phyloP scores from a whole-genome alignment of 2,329 filamentous ascomycete genomes.

The Myriosclerotinia scirpicola region DNA sequence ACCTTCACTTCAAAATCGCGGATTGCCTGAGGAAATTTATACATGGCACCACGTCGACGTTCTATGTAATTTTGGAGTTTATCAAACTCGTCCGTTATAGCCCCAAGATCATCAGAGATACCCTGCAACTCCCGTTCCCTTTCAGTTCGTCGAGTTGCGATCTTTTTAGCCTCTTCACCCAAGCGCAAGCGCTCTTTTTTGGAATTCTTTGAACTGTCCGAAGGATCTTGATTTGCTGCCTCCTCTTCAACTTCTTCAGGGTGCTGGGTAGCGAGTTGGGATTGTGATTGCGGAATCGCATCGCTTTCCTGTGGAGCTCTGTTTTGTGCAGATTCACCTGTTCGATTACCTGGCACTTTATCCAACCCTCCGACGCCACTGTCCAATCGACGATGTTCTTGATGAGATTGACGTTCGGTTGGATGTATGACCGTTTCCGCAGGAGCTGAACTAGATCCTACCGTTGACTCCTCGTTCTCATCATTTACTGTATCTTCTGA shows the following conservation, averaged over 20 bases:
- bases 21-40: background rate
- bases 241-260: background rate
- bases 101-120: background rate
- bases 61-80: background rate
- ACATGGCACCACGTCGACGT: background rate
- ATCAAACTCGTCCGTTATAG: background rate
- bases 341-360: background rate
- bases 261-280: no score
- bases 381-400: background rate
- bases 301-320: background rate
- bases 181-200: no score
- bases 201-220: no score
- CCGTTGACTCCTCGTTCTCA: no score
- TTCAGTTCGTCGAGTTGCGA: background rate
- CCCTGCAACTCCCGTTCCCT: background rate
- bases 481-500: background rate
- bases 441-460: background rate
- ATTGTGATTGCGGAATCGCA: background rate
- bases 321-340: background rate
- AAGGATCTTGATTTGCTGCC: background rate
- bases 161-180: background rate
- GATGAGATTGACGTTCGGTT: background rate
- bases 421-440: fast-evolving
- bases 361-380: background rate
- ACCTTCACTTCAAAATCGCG: background rate